Conservation (phyloP, 805 yeast species). For the Spathaspora hagerdaliae region DNA sequence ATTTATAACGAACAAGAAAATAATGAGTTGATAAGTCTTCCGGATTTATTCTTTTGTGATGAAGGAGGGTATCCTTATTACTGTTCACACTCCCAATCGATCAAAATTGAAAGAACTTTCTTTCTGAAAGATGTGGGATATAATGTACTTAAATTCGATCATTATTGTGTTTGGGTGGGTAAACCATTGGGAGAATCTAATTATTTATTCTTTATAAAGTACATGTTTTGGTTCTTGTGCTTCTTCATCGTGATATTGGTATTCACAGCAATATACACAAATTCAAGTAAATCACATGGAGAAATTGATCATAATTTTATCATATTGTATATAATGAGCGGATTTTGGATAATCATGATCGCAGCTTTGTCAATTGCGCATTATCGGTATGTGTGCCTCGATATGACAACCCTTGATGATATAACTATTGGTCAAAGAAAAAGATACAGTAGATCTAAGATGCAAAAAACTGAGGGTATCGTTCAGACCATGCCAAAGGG, state of each 20-base stretch:
- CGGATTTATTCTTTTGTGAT: conserved; percentile 65
- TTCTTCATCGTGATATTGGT: conserved; percentile 29
- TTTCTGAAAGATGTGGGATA: conserved; percentile 54
- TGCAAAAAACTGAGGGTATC: background rate
- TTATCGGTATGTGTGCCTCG: conserved; percentile 39
- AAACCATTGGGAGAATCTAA: conserved; percentile 66
- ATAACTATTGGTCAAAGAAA: conserved; percentile 31
- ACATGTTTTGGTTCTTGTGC: conserved; percentile 32
- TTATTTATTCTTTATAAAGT: conserved; percentile 55
- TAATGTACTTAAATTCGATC: conserved; percentile 79
- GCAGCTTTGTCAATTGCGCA: conserved; percentile 41
- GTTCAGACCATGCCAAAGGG: background rate
- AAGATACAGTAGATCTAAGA: conserved; percentile 23
- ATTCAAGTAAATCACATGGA: conserved; percentile 10
- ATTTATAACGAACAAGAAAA: conserved; percentile 14
- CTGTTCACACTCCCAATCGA: conserved; percentile 63
- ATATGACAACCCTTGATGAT: conserved; percentile 61
- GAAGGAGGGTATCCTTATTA: conserved; percentile 70
- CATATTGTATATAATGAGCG: conserved; percentile 41
- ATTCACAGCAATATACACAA: conserved; percentile 21
- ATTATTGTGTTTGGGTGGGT: conserved; percentile 79
- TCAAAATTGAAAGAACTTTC: conserved; percentile 66
- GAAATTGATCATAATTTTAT: conserved; percentile 46
- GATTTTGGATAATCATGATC: conserved; percentile 44
- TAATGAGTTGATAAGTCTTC: conserved; percentile 36